Evolutionary conservation across 2,329 filamentous ascomycete species (phyloP).

Genomic region (Stagonosporopsis chrysanthemi): DNA sequence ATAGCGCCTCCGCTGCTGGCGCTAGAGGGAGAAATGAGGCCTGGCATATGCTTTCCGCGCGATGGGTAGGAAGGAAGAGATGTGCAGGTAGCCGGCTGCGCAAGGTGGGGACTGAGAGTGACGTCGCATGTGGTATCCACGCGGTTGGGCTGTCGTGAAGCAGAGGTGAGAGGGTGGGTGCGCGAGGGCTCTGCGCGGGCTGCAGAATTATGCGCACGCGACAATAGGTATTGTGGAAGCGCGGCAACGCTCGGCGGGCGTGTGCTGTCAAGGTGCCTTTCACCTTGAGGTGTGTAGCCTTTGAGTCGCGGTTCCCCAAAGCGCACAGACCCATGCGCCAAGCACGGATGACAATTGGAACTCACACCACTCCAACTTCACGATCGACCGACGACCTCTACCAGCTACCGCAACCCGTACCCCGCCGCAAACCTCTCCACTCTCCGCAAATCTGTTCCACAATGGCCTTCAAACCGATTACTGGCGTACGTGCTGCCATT

Average conservation of each 20-base stretch:
- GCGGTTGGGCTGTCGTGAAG: constrained; percentile 7
- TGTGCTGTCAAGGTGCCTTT: constrained; percentile 23
- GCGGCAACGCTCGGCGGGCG: constrained; percentile 16
- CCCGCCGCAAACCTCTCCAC: constrained; percentile 40
- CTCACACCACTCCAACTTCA: constrained; percentile 43
- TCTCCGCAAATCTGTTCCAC: constrained; percentile 32
- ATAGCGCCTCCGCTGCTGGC: constrained; percentile 40
- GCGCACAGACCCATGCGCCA: constrained; percentile 25
- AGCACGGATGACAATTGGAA: constrained; percentile 12
- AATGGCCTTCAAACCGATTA: constrained; percentile 60
- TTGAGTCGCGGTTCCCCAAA: constrained; percentile 28
- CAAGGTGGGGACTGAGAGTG: constrained; percentile 22
- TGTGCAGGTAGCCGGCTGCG: constrained; percentile 15
- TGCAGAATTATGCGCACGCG: constrained; percentile 13
- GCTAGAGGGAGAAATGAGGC: constrained; percentile 39
- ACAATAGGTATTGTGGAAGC: constrained; percentile 16
- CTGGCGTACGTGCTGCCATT: constrained; percentile 56
- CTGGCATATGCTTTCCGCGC: constrained; percentile 41
- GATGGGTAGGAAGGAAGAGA: constrained; percentile 11
- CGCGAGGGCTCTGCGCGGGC: constrained; percentile 5
- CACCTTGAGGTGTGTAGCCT: constrained; percentile 23
- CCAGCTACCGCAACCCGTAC: constrained; percentile 40
- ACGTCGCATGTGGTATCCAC: constrained; percentile 19
- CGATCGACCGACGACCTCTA: constrained; percentile 33
- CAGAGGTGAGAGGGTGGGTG: constrained; percentile 10